Conservation (phyloP, 78 protist genomes). For the Creolimax fragrantissima region DNA sequence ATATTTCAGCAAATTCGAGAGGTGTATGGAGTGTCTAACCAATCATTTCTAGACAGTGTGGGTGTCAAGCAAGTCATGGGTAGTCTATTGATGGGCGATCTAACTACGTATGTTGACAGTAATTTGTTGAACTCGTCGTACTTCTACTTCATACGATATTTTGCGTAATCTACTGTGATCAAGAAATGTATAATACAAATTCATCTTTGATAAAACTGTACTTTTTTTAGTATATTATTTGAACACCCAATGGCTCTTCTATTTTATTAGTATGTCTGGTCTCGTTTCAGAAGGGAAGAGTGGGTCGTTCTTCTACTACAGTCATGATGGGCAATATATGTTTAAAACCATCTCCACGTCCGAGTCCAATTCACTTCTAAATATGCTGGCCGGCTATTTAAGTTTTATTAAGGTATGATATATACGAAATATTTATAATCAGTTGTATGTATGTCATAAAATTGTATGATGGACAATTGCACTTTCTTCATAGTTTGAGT, state of each 20-base stretch:
- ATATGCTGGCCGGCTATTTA: neutral
- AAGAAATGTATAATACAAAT: no score
- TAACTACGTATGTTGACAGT: neutral
- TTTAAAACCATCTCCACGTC: slow-evolving; percentile 31
- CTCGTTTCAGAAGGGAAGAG: slow-evolving; percentile 31
- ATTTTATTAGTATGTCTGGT: neutral
- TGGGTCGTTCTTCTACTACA: slow-evolving; percentile 37
- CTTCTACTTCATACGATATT: no score
- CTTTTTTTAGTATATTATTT: no score
- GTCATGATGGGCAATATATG: slow-evolving; percentile 23
- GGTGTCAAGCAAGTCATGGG: slow-evolving; percentile 42
- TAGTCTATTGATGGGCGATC: slow-evolving; percentile 27
- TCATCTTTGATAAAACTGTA: no score
- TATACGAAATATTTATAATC: neutral
- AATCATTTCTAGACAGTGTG: neutral
- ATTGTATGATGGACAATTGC: no score
- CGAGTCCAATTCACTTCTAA: neutral
- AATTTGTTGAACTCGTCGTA: no score
- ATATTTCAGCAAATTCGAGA: slow-evolving; percentile 29
- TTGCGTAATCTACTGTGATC: no score
- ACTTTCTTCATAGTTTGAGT: no score
- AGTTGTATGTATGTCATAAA: no score
- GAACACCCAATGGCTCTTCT: no score
- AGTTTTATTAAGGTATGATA: neutral
- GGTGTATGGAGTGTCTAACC: slow-evolving; percentile 8